Evolutionary conservation across 1,284 basidiomycete species (phyloP).

Genomic region (Psilocybe mexicana): DNA sequence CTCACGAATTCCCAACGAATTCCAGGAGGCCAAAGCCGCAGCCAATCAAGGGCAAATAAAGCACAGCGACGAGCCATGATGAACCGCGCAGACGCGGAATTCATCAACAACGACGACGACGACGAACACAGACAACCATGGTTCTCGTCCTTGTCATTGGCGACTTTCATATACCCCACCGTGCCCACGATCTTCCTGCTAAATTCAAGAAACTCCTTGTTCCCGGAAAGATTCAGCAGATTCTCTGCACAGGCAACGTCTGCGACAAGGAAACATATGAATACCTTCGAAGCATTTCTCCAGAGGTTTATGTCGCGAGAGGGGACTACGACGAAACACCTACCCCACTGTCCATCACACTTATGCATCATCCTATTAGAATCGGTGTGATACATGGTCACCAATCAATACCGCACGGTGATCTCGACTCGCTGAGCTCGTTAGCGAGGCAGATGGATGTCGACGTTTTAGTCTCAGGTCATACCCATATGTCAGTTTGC

Average conservation of each 20-base stretch:
- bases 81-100: background rate
- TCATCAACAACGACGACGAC: background rate
- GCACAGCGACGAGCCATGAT: no score
- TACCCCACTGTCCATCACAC: slow-evolving; percentile 83
- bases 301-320: slow-evolving; percentile 89
- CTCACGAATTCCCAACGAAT: no score
- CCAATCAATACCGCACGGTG: slow-evolving; percentile 91
- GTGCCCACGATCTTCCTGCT: slow-evolving; percentile 85
- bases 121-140: slow-evolving; percentile 32
- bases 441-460: slow-evolving; percentile 96
- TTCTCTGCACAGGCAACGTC: slow-evolving; percentile 96
- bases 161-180: slow-evolving; percentile 91
- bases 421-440: slow-evolving; percentile 84
- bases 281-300: slow-evolving; percentile 95
- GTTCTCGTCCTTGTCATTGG: slow-evolving; percentile 94
- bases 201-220: slow-evolving; percentile 98
- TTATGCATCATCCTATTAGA: slow-evolving; percentile 85
- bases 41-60: no score
- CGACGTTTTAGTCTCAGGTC: slow-evolving; percentile 91
- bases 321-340: slow-evolving; percentile 92
- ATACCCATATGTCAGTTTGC: slow-evolving; percentile 83
- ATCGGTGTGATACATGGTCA: slow-evolving; percentile 96
- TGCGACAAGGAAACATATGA: slow-evolving; percentile 98
- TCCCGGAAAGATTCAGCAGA: slow-evolving; percentile 97
- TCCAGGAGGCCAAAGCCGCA: no score